These are phyloP conservation scores for Mayamaea pseudoterrestris DNA, from an alignment of 108 stramenopile genomes.

Conservation along the genomic window DNA sequence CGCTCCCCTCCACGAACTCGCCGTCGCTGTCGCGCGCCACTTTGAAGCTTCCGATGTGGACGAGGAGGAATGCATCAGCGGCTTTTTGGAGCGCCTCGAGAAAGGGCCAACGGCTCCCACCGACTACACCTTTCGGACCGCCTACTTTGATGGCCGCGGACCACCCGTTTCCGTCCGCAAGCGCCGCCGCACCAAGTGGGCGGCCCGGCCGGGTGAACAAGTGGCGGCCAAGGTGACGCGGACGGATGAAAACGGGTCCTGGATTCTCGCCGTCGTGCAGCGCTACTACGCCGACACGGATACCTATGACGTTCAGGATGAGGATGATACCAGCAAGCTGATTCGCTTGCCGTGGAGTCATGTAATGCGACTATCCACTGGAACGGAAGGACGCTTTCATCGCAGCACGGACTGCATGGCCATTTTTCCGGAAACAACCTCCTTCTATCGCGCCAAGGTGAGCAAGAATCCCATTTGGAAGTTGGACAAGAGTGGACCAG, in stretches of 20 bases:
- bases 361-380: slow-evolving; percentile 80
- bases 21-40: slow-evolving; percentile 79
- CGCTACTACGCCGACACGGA: slow-evolving; percentile 80
- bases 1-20: slow-evolving; percentile 76
- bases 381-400: slow-evolving; percentile 72
- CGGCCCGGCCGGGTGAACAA: slow-evolving; percentile 80
- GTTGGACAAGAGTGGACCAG: slow-evolving; percentile 27
- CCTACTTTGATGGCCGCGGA: slow-evolving; percentile 49
- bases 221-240: slow-evolving; percentile 92
- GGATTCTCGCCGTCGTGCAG: slow-evolving; percentile 89
- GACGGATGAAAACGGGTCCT: slow-evolving; percentile 90
- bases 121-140: slow-evolving; percentile 61
- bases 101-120: slow-evolving; percentile 31
- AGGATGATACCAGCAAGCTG: slow-evolving; percentile 86
- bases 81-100: slow-evolving; percentile 62
- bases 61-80: slow-evolving; percentile 77
- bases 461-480: slow-evolving; percentile 80
- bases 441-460: slow-evolving; percentile 88
- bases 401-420: slow-evolving; percentile 90
- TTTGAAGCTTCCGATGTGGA: slow-evolving; percentile 76
- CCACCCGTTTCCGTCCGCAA: slow-evolving; percentile 21
- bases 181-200: slow-evolving; percentile 64
- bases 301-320: slow-evolving; percentile 94
- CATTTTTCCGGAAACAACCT: slow-evolving; percentile 97
- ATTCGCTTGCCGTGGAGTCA: slow-evolving; percentile 88